A percentile compares a stretch with the other conserved stretches of the same genome.
phyloP scores from a whole-genome alignment of 495 filamentous ascomycete species.

The Cryomyces antarcticus region DNA sequence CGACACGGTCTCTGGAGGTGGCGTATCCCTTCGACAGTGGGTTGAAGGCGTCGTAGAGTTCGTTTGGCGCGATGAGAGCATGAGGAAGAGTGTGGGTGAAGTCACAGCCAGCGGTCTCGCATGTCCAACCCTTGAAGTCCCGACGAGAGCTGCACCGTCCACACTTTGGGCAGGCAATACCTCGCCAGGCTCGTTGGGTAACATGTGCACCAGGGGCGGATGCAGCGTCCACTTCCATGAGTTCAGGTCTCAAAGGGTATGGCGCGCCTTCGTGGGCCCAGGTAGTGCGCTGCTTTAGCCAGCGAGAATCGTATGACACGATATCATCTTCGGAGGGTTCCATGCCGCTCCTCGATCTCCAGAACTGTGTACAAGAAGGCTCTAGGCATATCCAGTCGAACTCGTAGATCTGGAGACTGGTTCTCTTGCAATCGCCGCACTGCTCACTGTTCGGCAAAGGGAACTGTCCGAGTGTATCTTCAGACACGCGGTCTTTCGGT shows the following conservation, averaged over 20 bases:
- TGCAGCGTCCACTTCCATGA: conserved; percentile 21
- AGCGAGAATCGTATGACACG: conserved; percentile 30
- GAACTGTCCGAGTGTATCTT: conserved; percentile 3
- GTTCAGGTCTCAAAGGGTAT: conserved; percentile 17
- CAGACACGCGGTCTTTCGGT: conserved; percentile 9
- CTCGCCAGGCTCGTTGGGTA: conserved; percentile 29
- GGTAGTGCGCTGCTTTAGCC: conserved; percentile 27
- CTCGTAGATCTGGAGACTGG: conserved; percentile 26
- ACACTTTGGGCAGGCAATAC: conserved; percentile 58
- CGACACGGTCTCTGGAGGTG: conserved; percentile 3
- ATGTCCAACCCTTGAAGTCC: conserved; percentile 46
- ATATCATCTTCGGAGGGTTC: conserved; percentile 17
- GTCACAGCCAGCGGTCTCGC: conserved; percentile 29
- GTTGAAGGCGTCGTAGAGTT: conserved; percentile 18
- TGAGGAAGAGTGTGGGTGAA: conserved; percentile 23
- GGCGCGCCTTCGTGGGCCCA: conserved; percentile 22
- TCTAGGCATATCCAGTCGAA: conserved; percentile 56
- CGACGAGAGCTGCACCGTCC: conserved; percentile 38
- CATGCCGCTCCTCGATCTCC: conserved; percentile 18
- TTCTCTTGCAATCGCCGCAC: conserved; percentile 23
- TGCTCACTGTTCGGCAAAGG: background rate
- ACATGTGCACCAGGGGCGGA: conserved; percentile 13
- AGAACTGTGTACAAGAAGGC: conserved; percentile 34
- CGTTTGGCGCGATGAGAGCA: conserved; percentile 17
- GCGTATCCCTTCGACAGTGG: conserved; percentile 6